These are phyloP conservation scores for Penicillium sp. DNA, from an alignment of 2,329 filamentous ascomycete species.

Conservation along the genomic window DNA sequence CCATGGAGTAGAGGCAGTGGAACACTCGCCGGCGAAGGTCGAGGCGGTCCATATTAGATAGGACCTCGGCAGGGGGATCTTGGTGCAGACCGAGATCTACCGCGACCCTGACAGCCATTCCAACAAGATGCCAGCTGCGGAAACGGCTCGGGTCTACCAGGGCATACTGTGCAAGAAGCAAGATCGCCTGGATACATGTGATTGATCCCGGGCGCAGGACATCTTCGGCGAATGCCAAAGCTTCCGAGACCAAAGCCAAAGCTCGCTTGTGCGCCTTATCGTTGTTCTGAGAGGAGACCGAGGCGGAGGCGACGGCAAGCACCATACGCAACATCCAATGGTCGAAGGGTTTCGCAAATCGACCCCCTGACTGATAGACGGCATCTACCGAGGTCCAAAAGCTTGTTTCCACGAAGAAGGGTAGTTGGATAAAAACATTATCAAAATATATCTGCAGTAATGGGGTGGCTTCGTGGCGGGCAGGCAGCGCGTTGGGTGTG, in stretches of 20 bases:
- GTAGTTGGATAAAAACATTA: conserved; percentile 76
- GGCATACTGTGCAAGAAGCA: conserved; percentile 84
- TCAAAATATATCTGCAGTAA: conserved; percentile 81
- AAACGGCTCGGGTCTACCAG: conserved; percentile 88
- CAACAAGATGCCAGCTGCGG: conserved; percentile 90
- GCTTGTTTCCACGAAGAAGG: conserved; percentile 76
- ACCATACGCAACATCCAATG: conserved; percentile 88
- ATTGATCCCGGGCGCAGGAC: conserved; percentile 83
- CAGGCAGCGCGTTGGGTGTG: conserved; percentile 63
- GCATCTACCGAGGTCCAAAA: conserved; percentile 77
- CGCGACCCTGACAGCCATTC: conserved; percentile 81
- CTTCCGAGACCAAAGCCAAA: conserved; percentile 61
- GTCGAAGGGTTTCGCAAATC: conserved; percentile 64
- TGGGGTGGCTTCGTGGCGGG: conserved; percentile 64
- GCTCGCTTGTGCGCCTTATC: conserved; percentile 63
- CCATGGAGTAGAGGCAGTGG: conserved; percentile 85
- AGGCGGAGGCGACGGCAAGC: conserved; percentile 74
- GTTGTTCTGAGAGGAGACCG: conserved; percentile 65
- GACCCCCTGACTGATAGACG: conserved; percentile 69
- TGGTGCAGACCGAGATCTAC: conserved; percentile 92
- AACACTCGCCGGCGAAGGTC: conserved; percentile 81
- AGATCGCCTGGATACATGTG: conserved; percentile 79
- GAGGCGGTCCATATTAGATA: conserved; percentile 65
- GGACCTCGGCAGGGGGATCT: conserved; percentile 71
- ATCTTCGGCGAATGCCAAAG: conserved; percentile 73